phyloP scores from a whole-genome alignment of 78 protist genomes.

The Bodo saltans region DNA sequence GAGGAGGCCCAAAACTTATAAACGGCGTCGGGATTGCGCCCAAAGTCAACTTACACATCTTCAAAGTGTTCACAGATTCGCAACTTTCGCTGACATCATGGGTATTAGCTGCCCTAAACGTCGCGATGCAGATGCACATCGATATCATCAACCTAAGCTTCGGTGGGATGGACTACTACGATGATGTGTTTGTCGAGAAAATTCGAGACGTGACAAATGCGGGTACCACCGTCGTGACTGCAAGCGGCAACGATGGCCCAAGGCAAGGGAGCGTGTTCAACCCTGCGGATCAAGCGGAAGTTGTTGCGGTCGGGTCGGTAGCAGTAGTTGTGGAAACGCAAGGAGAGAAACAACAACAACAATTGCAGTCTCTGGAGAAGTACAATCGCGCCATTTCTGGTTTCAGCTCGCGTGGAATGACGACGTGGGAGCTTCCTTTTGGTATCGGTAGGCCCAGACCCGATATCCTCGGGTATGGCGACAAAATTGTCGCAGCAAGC shows the following conservation, averaged over 20 bases:
- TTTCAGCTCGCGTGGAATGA: slow-evolving; percentile 68
- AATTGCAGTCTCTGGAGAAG: background rate
- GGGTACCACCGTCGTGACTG: slow-evolving; percentile 76
- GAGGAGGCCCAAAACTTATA: too few relatives aligned
- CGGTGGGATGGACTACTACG: slow-evolving; percentile 93
- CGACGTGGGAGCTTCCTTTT: slow-evolving; percentile 85
- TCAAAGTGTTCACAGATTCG: slow-evolving; percentile 73
- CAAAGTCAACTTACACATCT: slow-evolving; percentile 69
- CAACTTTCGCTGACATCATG: slow-evolving; percentile 84
- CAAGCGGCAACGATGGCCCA: slow-evolving; percentile 96
- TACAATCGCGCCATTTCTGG: background rate
- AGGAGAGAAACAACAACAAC: too few relatives aligned
- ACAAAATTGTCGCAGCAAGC: background rate
- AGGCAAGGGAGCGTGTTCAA: slow-evolving; percentile 87
- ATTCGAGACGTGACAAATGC: slow-evolving; percentile 79
- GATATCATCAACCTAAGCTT: slow-evolving; percentile 82
- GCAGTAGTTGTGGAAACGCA: background rate
- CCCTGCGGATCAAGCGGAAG: slow-evolving; percentile 90
- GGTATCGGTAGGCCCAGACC: slow-evolving; percentile 95
- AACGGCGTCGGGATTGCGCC: slow-evolving; percentile 87
- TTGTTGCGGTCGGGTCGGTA: slow-evolving; percentile 89
- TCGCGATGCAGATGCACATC: slow-evolving; percentile 59
- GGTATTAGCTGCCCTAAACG: slow-evolving; percentile 94
- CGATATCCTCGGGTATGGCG: slow-evolving; percentile 77
- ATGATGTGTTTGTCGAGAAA: slow-evolving; percentile 91